phyloP scores from a whole-genome alignment of 331 rosid genomes.

The Rosa hybrid region DNA sequence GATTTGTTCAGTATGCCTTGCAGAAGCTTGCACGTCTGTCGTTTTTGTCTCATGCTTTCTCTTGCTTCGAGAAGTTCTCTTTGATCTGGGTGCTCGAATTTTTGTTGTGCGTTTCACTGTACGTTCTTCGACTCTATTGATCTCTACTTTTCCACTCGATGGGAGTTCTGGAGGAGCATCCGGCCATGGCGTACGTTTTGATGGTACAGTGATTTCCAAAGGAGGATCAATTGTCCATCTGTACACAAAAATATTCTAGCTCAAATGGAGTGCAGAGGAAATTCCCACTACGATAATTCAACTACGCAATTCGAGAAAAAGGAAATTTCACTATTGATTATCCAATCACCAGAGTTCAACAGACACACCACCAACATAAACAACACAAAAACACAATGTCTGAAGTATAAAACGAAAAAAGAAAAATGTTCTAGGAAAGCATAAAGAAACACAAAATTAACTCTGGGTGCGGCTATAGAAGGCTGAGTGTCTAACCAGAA shows the following conservation, averaged over 20 bases:
- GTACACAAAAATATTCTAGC: slow-evolving; percentile 15
- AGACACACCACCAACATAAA: not conserved
- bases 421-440: not conserved
- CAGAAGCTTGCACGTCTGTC: slow-evolving; percentile 53
- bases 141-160: slow-evolving; percentile 44
- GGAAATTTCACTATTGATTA: not conserved
- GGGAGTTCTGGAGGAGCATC: slow-evolving; percentile 96
- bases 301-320: not conserved
- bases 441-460: not conserved
- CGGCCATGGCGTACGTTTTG: slow-evolving; percentile 95
- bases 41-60: slow-evolving; percentile 73
- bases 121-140: slow-evolving; percentile 43
- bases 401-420: not conserved
- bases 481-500: not conserved
- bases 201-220: slow-evolving; percentile 81
- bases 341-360: not conserved
- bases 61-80: slow-evolving; percentile 68
- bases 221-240: slow-evolving; percentile 97
- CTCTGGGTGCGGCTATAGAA: not conserved
- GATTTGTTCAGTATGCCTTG: slow-evolving; percentile 54
- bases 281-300: not conserved
- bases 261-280: slow-evolving; percentile 18
- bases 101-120: slow-evolving; percentile 54
- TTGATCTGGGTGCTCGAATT: slow-evolving; percentile 62
- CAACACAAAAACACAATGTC: not conserved